These are phyloP conservation scores for Tulasnella sp. DNA, from an alignment of 768 basidiomycete genomes.

Conservation along the genomic window DNA sequence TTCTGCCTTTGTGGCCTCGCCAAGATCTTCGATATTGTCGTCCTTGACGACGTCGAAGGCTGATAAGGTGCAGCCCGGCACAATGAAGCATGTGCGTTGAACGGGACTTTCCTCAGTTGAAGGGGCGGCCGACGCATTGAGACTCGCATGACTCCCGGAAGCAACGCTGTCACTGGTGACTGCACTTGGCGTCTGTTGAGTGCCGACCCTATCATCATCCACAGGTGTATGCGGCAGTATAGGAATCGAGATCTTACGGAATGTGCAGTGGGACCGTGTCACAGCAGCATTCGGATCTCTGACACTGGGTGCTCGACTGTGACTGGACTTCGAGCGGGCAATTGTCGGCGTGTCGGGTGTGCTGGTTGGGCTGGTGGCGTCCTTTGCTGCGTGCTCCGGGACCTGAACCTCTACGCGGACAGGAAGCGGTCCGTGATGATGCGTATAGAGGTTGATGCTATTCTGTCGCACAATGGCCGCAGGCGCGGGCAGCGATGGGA, in stretches of 20 bases:
- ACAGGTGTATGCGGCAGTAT: background rate
- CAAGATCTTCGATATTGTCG: conserved; percentile 18
- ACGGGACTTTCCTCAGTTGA: background rate
- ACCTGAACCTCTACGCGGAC: too few relatives aligned
- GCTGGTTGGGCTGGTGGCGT: too few relatives aligned
- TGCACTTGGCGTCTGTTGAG: background rate
- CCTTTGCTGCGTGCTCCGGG: too few relatives aligned
- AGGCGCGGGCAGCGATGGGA: background rate
- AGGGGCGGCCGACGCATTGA: background rate
- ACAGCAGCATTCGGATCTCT: conserved; percentile 8
- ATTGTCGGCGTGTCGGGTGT: too few relatives aligned
- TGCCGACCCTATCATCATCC: background rate
- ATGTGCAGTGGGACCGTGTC: conserved; percentile 17
- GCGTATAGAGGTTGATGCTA: background rate
- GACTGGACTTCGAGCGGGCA: too few relatives aligned
- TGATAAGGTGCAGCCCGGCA: conserved; percentile 17
- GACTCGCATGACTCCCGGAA: background rate
- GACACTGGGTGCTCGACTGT: background rate
- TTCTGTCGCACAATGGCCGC: background rate
- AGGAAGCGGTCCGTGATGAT: conserved; percentile 5
- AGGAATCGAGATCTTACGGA: conserved; percentile 17
- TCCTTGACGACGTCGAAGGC: conserved; percentile 16
- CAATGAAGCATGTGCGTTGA: conserved; percentile 15
- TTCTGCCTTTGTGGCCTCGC: conserved; percentile 17
- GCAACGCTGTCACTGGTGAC: background rate